phyloP scores from a whole-genome alignment of 805 yeast species.

The Saturnispora mendoncae region DNA sequence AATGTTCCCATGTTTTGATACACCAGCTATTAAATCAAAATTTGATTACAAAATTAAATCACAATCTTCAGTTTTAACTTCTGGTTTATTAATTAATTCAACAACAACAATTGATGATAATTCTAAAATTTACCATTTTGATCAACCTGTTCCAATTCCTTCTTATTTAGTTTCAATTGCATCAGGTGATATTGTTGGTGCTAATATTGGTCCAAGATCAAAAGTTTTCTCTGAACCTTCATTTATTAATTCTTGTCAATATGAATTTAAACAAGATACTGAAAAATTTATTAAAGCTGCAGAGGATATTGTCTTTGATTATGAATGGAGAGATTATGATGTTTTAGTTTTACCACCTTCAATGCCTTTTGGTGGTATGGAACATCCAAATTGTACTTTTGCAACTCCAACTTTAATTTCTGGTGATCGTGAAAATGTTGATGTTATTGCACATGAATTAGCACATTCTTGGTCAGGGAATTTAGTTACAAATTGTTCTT shows the following conservation, averaged over 20 bases:
- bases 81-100: constrained; percentile 38
- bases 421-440: constrained; percentile 78
- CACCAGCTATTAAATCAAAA: constrained; percentile 73
- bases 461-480: constrained; percentile 94
- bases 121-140: constrained; percentile 36
- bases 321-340: constrained; percentile 81
- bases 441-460: constrained; percentile 86
- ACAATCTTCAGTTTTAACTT: constrained; percentile 59
- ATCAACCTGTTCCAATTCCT: constrained; percentile 79
- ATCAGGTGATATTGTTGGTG: constrained; percentile 63
- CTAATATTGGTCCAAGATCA: constrained; percentile 79
- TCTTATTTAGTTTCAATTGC: constrained; percentile 79
- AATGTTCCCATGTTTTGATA: constrained; percentile 83
- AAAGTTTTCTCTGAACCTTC: constrained; percentile 72
- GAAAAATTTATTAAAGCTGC: constrained; percentile 75
- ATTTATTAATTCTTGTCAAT: constrained; percentile 55
- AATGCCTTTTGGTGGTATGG: constrained; percentile 92
- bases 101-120: constrained; percentile 27
- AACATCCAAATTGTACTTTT: constrained; percentile 84
- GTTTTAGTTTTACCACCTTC: constrained; percentile 70
- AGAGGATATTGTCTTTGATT: constrained; percentile 64
- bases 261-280: constrained; percentile 74
- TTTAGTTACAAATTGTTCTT: constrained; percentile 79
- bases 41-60: constrained; percentile 53
- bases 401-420: constrained; percentile 84